Conservation (phyloP, 116 monocot genomes). For the Cymodocea nodosa region DNA sequence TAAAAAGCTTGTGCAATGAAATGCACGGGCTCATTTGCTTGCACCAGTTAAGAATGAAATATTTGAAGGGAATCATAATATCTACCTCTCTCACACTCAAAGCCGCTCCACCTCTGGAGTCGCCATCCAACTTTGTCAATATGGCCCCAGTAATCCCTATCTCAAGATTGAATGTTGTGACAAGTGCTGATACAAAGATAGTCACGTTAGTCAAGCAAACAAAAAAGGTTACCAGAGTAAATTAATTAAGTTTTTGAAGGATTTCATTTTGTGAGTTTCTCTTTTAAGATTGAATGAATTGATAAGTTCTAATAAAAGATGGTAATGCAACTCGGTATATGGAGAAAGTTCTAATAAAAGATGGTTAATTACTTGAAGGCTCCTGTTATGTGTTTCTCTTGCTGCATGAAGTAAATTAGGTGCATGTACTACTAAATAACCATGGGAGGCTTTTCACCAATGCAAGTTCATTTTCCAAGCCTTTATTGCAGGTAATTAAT, state of each 20-base stretch:
- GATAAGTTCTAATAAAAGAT: constrained; percentile 48
- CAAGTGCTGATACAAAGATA: constrained; percentile 42
- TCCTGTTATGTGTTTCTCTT: background rate
- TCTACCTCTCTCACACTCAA: constrained; percentile 90
- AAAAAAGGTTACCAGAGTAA: background rate
- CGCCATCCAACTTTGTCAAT: constrained; percentile 94
- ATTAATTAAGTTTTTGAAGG: background rate
- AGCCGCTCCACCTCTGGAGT: constrained; percentile 96
- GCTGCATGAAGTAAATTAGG: too few species aligned
- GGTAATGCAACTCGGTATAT: background rate
- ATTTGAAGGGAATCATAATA: background rate
- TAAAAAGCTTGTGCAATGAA: too few species aligned
- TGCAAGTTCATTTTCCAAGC: background rate
- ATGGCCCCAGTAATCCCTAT: constrained; percentile 96
- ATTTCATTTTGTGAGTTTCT: background rate
- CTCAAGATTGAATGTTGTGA: constrained; percentile 91
- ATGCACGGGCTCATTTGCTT: background rate
- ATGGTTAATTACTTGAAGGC: background rate
- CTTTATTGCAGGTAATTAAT: too few species aligned
- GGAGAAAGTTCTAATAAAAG: background rate
- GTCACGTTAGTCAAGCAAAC: background rate
- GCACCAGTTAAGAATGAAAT: background rate
- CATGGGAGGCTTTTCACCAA: too few species aligned
- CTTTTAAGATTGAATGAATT: constrained; percentile 67
- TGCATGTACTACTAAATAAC: too few species aligned